Evolutionary conservation across 345 rosid species (phyloP), one percentile per base, ranked within the genome.

Genomic region (Ceriops zippeliana): DNA sequence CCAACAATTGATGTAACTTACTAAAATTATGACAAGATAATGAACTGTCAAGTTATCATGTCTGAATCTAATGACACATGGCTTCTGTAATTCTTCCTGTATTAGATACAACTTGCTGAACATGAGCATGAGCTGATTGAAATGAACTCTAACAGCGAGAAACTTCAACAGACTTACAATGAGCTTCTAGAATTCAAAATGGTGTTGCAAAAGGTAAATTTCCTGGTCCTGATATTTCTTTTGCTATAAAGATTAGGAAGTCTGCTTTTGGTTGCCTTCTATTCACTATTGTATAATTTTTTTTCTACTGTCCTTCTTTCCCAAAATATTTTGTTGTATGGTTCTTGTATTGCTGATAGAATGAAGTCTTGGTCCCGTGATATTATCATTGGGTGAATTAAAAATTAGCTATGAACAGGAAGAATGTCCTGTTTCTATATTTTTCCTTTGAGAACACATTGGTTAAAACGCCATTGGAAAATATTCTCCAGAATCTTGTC

Each of bases 181-280:
- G 98, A 93, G 80, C 96, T 93, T 35, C 80, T 93, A 64, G 98
- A 91, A 82, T 93, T 91, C 79, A 93, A 88, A 83, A 82, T 89
- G 79, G 98, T 91, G 56, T 78, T 93, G 82, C 86, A 89, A 79
- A 90, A 93, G 91, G 98, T 88, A 81, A 53, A 69, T 63, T 34
- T 60, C 62, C 37, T 49, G 72, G 73, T 54, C 28, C n/a, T 64
- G 28, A n/a, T 52, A 72, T 67, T 67, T 21, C 42, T 54, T 3
- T 60, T 66, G 19, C 15, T 22, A 22, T n/a, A 4, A 5, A 34
- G 5, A 22, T 26, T n/a, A 58, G 66, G 52, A 27, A 51, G 30
- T 24, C 49, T 37, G 37, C 69, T 27, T 1, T 65, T 32, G 52
- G 26, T 61, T 53, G 46, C 52, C 27, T 27, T 60, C 15, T 62